Evolutionary conservation across 2,329 filamentous ascomycete species (phyloP).

Genomic region (Penicillium sumatraense): DNA sequence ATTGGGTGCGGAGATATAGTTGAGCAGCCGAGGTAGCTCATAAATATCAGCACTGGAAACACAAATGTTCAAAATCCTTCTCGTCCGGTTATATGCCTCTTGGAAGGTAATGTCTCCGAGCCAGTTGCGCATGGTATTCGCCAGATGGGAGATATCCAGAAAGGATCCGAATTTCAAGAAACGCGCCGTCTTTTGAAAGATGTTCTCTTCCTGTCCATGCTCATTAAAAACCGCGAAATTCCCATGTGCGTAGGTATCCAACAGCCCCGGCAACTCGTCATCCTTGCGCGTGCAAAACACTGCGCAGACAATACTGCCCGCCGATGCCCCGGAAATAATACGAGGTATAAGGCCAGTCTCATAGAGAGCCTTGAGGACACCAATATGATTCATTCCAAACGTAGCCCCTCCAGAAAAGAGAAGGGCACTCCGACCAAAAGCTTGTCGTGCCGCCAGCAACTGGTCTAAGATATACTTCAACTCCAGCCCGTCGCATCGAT

Average conservation of each 20-base stretch:
- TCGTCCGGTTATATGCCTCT: slow-evolving; percentile 93
- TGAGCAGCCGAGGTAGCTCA: slow-evolving; percentile 83
- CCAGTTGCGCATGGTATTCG: slow-evolving; percentile 77
- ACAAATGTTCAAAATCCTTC: slow-evolving; percentile 89
- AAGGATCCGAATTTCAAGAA: slow-evolving; percentile 81
- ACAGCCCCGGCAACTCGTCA: slow-evolving; percentile 72
- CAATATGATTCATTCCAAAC: slow-evolving; percentile 90
- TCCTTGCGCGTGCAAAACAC: slow-evolving; percentile 79
- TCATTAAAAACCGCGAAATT: slow-evolving; percentile 80
- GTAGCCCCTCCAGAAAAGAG: slow-evolving; percentile 85
- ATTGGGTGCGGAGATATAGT: slow-evolving; percentile 91
- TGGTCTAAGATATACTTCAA: slow-evolving; percentile 67
- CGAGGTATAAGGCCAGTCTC: slow-evolving; percentile 76
- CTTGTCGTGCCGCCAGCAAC: slow-evolving; percentile 73
- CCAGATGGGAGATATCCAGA: slow-evolving; percentile 82
- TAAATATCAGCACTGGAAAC: slow-evolving; percentile 88
- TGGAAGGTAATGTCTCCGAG: slow-evolving; percentile 92
- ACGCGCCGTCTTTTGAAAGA: slow-evolving; percentile 71
- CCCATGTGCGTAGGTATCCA: slow-evolving; percentile 75
- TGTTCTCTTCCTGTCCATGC: slow-evolving; percentile 60
- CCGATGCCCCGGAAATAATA: slow-evolving; percentile 86
- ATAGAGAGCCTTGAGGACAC: slow-evolving; percentile 80
- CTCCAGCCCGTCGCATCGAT: slow-evolving; percentile 59
- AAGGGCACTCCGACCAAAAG: slow-evolving; percentile 82
- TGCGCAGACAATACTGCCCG: slow-evolving; percentile 82